Conservation (phyloP, 805 yeast species). For the Yamadazyma sp. region DNA sequence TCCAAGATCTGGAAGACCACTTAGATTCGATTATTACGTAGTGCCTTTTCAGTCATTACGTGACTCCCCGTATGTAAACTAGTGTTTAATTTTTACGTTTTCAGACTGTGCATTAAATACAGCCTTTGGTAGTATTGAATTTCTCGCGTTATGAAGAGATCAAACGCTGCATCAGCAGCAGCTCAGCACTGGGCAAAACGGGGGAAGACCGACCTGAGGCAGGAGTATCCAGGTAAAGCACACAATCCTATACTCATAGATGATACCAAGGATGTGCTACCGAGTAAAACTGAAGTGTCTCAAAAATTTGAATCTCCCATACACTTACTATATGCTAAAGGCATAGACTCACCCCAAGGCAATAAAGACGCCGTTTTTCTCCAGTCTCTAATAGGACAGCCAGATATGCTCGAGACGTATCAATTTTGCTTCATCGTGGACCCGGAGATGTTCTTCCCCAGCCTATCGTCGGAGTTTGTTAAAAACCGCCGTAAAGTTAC, state of each 20-base stretch:
- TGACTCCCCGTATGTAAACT: no score
- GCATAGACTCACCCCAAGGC: no score
- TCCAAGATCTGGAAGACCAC: conserved; percentile 47
- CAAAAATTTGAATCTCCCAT: conserved; percentile 3
- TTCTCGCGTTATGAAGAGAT: conserved; percentile 6
- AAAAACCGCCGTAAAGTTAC: conserved; percentile 21
- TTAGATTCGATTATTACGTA: no score
- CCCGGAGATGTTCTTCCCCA: conserved; percentile 36
- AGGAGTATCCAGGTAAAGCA: no score
- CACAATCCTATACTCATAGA: no score
- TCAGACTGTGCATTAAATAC: no score
- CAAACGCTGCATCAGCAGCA: conserved; percentile 9
- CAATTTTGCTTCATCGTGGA: conserved; percentile 53
- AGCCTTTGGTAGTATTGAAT: no score
- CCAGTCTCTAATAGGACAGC: conserved; percentile 29
- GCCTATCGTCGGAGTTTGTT: conserved; percentile 26
- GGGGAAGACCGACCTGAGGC: not conserved
- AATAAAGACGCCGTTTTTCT: conserved; percentile 26
- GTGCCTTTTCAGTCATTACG: no score
- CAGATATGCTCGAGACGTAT: conserved; percentile 34
- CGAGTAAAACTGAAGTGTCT: not conserved
- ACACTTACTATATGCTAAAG: conserved; percentile 5
- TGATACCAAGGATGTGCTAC: no score
- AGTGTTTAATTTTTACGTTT: no score
- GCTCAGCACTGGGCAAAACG: conserved; percentile 10